phyloP scores from a whole-genome alignment of 2,329 filamentous ascomycete species.

The Anisogramma anomala region DNA sequence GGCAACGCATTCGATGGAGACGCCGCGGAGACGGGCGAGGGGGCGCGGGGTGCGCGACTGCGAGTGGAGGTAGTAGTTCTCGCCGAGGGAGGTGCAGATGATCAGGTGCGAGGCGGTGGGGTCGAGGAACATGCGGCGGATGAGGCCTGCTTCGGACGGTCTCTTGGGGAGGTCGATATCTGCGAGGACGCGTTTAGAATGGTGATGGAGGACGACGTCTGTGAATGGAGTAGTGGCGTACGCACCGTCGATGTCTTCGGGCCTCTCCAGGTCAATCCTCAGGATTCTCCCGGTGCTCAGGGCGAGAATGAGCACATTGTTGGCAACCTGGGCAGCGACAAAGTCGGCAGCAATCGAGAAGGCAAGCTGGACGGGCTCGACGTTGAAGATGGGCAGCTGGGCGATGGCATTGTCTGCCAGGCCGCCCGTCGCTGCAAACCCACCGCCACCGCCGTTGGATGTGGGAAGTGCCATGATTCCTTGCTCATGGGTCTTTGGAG shows the following conservation, averaged over 20 bases:
- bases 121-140: slow-evolving; percentile 93
- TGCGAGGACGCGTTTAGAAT: too few species aligned
- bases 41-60: slow-evolving; percentile 81
- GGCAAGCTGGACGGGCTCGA: slow-evolving; percentile 83
- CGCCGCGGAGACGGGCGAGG: slow-evolving; percentile 70
- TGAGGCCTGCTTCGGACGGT: slow-evolving; percentile 78
- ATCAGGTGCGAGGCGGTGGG: slow-evolving; percentile 91
- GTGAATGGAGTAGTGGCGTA: not conserved
- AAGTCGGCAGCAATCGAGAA: slow-evolving; percentile 94
- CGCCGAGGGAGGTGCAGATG: slow-evolving; percentile 79
- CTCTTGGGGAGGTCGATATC: slow-evolving; percentile 97
- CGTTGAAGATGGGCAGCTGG: slow-evolving; percentile 83
- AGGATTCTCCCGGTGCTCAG: slow-evolving; percentile 86
- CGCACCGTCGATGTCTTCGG: slow-evolving; percentile 85
- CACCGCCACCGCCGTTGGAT: slow-evolving; percentile 43
- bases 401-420: slow-evolving; percentile 39
- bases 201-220: too few species aligned
- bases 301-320: slow-evolving; percentile 89
- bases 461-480: slow-evolving; percentile 55
- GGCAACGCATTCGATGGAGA: slow-evolving; percentile 77
- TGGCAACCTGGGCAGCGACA: slow-evolving; percentile 89
- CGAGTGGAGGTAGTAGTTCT: slow-evolving; percentile 96
- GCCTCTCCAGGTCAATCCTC: slow-evolving; percentile 84
- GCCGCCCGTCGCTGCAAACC: slow-evolving; percentile 48
- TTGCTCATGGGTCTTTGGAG: slow-evolving; percentile 9